Conservation (phyloP, 768 basidiomycete genomes). For the Panus rudis region DNA sequence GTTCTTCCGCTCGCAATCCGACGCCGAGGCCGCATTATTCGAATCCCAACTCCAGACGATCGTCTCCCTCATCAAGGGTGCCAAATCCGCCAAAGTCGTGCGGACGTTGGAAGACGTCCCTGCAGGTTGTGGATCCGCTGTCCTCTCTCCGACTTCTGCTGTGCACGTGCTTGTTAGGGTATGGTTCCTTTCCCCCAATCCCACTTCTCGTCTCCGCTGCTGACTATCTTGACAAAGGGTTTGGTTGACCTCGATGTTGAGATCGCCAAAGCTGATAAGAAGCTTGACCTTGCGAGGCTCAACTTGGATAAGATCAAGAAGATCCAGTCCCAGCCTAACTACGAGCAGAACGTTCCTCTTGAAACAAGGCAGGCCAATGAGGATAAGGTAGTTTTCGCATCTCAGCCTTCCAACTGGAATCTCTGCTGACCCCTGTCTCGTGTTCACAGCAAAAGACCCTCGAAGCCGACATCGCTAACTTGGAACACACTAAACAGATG, state of each 20-base stretch:
- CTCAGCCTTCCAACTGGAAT: background rate
- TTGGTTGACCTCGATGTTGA: slow-evolving; percentile 86
- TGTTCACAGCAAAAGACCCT: slow-evolving; percentile 58
- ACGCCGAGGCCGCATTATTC: slow-evolving; percentile 60
- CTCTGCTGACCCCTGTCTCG: slow-evolving; percentile 6
- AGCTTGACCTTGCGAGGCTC: slow-evolving; percentile 62
- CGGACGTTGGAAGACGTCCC: slow-evolving; percentile 64
- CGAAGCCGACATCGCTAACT: slow-evolving; percentile 72
- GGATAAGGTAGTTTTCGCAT: slow-evolving; percentile 63
- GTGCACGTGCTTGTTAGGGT: slow-evolving; percentile 85
- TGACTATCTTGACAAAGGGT: slow-evolving; percentile 43
- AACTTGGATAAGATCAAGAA: slow-evolving; percentile 75
- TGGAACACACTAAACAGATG: slow-evolving; percentile 67
- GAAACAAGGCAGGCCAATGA: slow-evolving; percentile 67
- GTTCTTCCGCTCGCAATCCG: slow-evolving; percentile 64
- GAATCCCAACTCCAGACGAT: slow-evolving; percentile 71
- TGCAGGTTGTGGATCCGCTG: slow-evolving; percentile 78
- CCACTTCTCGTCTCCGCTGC: too few relatives aligned
- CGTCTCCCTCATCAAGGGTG: slow-evolving; percentile 79
- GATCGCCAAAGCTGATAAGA: slow-evolving; percentile 87
- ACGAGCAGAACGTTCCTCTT: slow-evolving; percentile 72
- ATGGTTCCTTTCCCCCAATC: slow-evolving; percentile 18
- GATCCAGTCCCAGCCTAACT: slow-evolving; percentile 64
- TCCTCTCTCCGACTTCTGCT: slow-evolving; percentile 67
- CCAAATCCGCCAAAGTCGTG: slow-evolving; percentile 68